Conservation (phyloP, 1,284 basidiomycete species). For the Cryptococcus wingfieldii region DNA sequence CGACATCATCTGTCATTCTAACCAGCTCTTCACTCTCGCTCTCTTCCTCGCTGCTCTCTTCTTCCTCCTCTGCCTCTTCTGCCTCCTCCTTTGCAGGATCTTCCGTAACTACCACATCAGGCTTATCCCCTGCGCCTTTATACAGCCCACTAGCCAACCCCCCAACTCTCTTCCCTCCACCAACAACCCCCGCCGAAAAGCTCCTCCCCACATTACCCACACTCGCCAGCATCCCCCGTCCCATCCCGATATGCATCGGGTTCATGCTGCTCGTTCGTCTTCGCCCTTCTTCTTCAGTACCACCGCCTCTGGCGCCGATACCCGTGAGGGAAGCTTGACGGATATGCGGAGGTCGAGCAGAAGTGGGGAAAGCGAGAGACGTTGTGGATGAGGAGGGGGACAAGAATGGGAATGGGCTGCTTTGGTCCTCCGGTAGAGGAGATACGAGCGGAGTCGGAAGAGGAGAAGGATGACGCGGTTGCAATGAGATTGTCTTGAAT, state of each 20-base stretch:
- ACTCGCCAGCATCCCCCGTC: slow-evolving; percentile 14
- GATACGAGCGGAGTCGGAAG: slow-evolving; percentile 5
- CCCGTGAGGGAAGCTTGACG: not conserved
- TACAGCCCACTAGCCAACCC: slow-evolving; percentile 22
- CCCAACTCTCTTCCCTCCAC: slow-evolving; percentile 29
- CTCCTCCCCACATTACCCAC: slow-evolving; percentile 30
- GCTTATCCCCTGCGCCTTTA: slow-evolving; percentile 1
- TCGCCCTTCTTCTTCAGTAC: not conserved
- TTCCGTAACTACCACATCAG: not conserved
- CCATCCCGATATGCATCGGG: not conserved
- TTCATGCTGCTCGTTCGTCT: not conserved
- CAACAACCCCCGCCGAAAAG: slow-evolving; percentile 31
- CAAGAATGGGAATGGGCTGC: not conserved
- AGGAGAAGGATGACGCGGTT: slow-evolving; percentile 4
- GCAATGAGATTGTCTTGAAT: slow-evolving; percentile 10
- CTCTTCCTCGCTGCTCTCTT: not conserved
- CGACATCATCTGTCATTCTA: slow-evolving; percentile 12
- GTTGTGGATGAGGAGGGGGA: not conserved
- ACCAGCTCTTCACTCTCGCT: slow-evolving; percentile 2
- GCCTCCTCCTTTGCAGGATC: not conserved
- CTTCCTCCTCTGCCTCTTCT: not conserved
- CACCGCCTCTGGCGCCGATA: not conserved
- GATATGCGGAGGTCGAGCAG: too few species aligned
- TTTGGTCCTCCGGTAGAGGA: not conserved
- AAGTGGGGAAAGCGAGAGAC: too few species aligned